Evolutionary conservation across 441 rosid genomes (phyloP), one percentile per base, ranked within the genome.

Genomic region (Arabidopsis lyrata): DNA sequence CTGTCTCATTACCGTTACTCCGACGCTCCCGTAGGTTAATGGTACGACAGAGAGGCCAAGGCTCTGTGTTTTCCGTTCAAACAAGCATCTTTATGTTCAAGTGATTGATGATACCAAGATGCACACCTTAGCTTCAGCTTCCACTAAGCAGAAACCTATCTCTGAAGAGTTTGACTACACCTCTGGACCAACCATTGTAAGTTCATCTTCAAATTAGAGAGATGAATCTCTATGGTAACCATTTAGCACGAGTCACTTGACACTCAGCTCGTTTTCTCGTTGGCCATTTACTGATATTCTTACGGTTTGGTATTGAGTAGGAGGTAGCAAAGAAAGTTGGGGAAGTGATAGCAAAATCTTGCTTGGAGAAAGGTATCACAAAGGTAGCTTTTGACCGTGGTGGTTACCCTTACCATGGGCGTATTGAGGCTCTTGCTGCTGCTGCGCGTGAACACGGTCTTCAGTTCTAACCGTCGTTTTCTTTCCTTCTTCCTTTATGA

Each of bases 61-160:
- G 75, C 61, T 94, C 7, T 77, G 88, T 11, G 93, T 95, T 7
- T 95, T 83, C 76, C 92, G 98, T 6, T 95, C 98, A 72, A 95
- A 90, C 92, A 92, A 90, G 82, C 96, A 90, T 83, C 82, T 95
- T 15, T 91, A 89, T 66, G 97, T 83, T 45, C 99, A 95, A 81
- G 97, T 95, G 82, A 89, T 95, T 69, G 99, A 95, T 80, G 99
- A 95, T 81, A 82, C 92, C 1, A 92, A 92, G 89, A 95, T 92
- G 98, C 99, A 92, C 81, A 95, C 99, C 0, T 89, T 95, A 66
- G 97, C 98, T 70, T 84, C 97, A 0, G 98, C 92, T 32, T 92
- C 98, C 42, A 92, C 99, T 6, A 86, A 82, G 86, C 96, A 90
- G 86, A 90, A 88, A 70, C 83, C 87, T 13, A 58, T 92, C 74